Base-by-base conservation (phyloP, 169 alveolate genomes). In the Amoebophrya sp. region DNA sequence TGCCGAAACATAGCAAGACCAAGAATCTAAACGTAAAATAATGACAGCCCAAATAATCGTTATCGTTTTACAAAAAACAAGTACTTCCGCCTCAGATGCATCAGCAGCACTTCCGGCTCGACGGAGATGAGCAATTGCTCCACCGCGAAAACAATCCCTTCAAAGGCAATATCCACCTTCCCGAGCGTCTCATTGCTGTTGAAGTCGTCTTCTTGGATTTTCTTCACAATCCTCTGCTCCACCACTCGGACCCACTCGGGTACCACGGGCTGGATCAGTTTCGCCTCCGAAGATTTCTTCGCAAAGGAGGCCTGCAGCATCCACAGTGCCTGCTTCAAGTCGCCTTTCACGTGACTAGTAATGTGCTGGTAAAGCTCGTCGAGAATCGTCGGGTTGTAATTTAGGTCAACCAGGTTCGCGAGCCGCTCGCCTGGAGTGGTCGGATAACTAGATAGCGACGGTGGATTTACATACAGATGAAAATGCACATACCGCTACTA, bases 271-370 rank as follows among this genome's bases (percentile, higher is more conserved):
- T 12, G 35, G 39, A 66, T 25, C 29, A 0, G 39, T 25, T 66
- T 66, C 35, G 1, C 83, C 83, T 66, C 38, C 10, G 32, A 2
- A 7, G 2, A 7, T 66, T 66, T 66, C 83, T 25, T 7, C 32
- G 83, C 83, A n/a, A 66, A 66, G 35, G 32, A 7, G 32, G 83
- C 83, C 83, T 66, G 83, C 35, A 66, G 83, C 83, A 66, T 66
- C 83, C 83, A 66, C 29, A 66, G 29, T 0, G 83, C 83, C 83
- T 66, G 1, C 83, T 66, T 66, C 83, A 66, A 1, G 83, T 66
- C 83, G 29, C 83, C 83, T 0, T 25, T 2, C 83, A 25, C 1
- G 39, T 7, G 10, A 25, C 7, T 25, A 3, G 83, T 25, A 1
- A 66, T 66, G 18, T 25, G 7, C 12, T 66, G 35, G 35, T 25